Evolutionary conservation across 768 basidiomycete genomes (phyloP).

Genomic region (Neoboletus magnificus): DNA sequence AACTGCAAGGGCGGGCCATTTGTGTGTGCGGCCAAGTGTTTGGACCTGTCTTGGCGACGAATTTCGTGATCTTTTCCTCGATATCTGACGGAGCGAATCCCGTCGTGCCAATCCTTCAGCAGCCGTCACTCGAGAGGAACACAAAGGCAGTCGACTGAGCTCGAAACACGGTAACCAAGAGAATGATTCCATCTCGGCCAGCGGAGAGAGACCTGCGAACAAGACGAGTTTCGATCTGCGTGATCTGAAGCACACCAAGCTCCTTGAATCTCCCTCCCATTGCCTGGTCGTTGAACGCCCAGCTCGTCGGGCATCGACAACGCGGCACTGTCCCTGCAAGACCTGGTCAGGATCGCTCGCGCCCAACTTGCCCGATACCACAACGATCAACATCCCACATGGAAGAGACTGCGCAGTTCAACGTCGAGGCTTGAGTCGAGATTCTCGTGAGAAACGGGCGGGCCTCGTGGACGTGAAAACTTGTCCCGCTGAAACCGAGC

Average conservation of each 20-base stretch:
- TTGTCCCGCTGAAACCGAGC: slow-evolving; percentile 13
- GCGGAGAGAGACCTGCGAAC: too few relatives aligned
- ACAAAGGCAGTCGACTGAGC: too few relatives aligned
- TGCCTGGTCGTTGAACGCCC: too few relatives aligned
- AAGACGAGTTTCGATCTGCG: too few relatives aligned
- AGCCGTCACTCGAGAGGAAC: too few relatives aligned
- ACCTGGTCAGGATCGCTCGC: neutral
- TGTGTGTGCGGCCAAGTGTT: too few relatives aligned
- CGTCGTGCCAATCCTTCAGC: too few relatives aligned
- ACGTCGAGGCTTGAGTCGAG: neutral
- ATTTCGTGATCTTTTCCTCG: neutral
- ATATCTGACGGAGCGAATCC: neutral
- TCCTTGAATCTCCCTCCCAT: neutral
- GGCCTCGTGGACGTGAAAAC: slow-evolving; percentile 19
- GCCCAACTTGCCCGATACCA: neutral
- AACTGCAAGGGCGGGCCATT: too few relatives aligned
- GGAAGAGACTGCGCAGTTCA: neutral
- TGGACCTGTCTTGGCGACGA: too few relatives aligned
- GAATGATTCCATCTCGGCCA: too few relatives aligned
- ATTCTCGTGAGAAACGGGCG: slow-evolving; percentile 13
- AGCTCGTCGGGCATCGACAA: too few relatives aligned
- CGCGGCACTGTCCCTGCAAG: neutral
- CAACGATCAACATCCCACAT: neutral
- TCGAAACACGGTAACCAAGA: too few relatives aligned
- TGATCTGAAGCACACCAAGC: neutral